Base-by-base conservation (phyloP, 2,329 filamentous ascomycete species). In the Exophiala alcalophila region DNA sequence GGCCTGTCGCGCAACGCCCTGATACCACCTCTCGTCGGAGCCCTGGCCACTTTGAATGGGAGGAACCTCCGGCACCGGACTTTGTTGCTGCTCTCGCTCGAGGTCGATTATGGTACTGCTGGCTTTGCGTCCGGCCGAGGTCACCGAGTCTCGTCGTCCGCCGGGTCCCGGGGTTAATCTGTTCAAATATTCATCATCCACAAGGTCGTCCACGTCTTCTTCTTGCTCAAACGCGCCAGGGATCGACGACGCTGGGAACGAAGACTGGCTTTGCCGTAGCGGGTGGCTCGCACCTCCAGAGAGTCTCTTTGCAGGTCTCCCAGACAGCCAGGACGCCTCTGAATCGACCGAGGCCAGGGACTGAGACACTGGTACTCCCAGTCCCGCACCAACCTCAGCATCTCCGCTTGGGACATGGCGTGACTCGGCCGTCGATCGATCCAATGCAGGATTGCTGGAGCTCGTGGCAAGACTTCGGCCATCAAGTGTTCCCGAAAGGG, bases 261-360 rank as follows among this genome's bases (percentile, higher is more conserved):
- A 74, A 11, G 66, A 65, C 15, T 67, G 59, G 52, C 71, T 73
- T 33, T 58, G 57, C 70, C 72, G 53, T 72, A 74, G 35, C 64
- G 66, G 52, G 68, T 55, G 53, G 66, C 59, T 41, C 65, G 68
- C 53, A 59, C 67, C 58, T 59, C 66, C 51, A 40, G 69, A 74
- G 43, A 61, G 64, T 30, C 67, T 66, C 61, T 74, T 67, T 54
- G 72, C 63, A 49, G 75, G 72, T 43, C 83, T 81, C 11, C 91
- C 89, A 3, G 89, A 92, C 30, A 98, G 80, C 92, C 92, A 98
- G 0, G 90, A 96, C 4, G 79, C 92, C 68, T 98, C 92, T 0
- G 90, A 96, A 60, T 96, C 92, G 46, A 97, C 87, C 0, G 90
- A 96, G 2, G 89, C 92, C 12, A 97, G 74, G 0, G 91, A 97